Base-by-base conservation (phyloP, 108 stramenopile genomes). In the Cyclotella atomus region DNA sequence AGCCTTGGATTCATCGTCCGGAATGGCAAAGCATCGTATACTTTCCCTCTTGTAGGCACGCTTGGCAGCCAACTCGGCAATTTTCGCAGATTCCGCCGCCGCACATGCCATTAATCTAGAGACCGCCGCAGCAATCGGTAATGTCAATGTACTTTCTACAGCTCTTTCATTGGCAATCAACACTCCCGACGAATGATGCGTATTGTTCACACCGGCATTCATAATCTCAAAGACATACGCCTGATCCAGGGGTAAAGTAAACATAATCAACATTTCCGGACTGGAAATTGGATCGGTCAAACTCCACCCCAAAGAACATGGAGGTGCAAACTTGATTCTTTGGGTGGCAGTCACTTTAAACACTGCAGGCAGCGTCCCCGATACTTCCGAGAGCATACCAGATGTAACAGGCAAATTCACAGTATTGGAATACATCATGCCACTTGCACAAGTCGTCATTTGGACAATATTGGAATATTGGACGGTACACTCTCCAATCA, bases 121-220 rank as follows among this genome's bases (percentile, higher is more conserved):
- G 30, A 82, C 70, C 4, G 89, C 87, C 1, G 89, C 81, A 9
- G 90, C 94, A 32, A 95, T 59, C 0, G 94, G 94, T n/a, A 95
- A 65, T 0, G 83, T 73, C 1, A 95, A 65, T 9, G 91, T 78
- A 16, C 88, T 88, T 68, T 95, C 94, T 10, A 75, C 81, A 7
- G 89, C 82, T 0, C 91, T 79, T 79, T 95, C 94, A n/a, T 83
- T 89, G 3, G 89, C 88, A 14, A 92, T 29, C 32, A 89, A 62
- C 73, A 85, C 20, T n/a, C n/a, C n/a, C n/a, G n/a, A n/a, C n/a
- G n/a, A n/a, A n/a, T n/a, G n/a, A n/a, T n/a, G n/a, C n/a, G n/a
- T n/a, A n/a, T n/a, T n/a, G n/a, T n/a, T n/a, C n/a, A n/a, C n/a
- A 47, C 56, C 70, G 77, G 50, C 57, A 45, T 25, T 38, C 21